Evolutionary conservation across 2,329 filamentous ascomycete genomes (phyloP), one percentile per base, ranked within the genome.

Genomic region (Truncatella angustata): DNA sequence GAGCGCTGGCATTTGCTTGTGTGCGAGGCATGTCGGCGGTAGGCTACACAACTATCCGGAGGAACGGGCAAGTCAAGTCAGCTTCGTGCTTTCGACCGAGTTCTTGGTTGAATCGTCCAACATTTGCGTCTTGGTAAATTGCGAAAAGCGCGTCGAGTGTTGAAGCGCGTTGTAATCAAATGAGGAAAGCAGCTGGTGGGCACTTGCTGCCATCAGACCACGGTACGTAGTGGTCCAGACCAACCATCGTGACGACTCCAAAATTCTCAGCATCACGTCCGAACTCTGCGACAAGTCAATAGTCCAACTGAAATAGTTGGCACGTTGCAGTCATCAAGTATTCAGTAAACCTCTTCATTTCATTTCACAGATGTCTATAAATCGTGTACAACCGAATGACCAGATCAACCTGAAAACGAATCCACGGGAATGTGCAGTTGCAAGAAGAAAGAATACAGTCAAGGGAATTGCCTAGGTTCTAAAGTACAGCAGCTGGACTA

Each of bases 401-500:
- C 67, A 56, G 55, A 47, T 50, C 58, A 52, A 53, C 56, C 55
- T 49, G 54, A 64, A 63, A 63, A 54, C 53, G 59, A 67, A 61
- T 63, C 62, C 61, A 61, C 59, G 60, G 61, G 63, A 59, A 69
- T 46, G 35, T 40, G 35, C 61, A 63, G 60, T 68, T 64, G 68
- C 66, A 68, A 63, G 65, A 62, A 70, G 60, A 62, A 63, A 58
- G 61, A 66, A 63, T 69, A 70, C 66, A 70, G 66, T 69, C 66
- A 69, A 66, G 73, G 74, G 76, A 80, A 78, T 79, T 78, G 78
- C 77, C 71, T 77, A 76, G 72, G 73, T 77, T 80, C 80, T 81
- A 82, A 79, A 81, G 81, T 83, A 83, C 80, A 83, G 75, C 78
- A 79, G 77, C 71, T 69, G 66, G 65, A 65, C 74, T 73, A 72